These are phyloP conservation scores for Haplosporangium sp. DNA, from an alignment of 371 early-diverging fungal genomes.

Conservation along the genomic window DNA sequence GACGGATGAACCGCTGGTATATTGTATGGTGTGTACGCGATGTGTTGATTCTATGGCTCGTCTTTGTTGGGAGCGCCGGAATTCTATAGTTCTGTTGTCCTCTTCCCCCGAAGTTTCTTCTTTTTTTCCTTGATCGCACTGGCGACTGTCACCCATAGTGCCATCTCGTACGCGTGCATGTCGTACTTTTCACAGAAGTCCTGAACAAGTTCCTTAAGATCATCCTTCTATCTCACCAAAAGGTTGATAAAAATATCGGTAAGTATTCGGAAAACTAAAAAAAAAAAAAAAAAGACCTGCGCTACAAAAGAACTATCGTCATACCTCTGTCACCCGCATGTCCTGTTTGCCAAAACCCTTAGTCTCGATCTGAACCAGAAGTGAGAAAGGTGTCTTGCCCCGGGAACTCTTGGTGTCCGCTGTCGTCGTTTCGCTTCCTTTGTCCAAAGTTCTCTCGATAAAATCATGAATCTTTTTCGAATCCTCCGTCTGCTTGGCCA, in stretches of 20 bases:
- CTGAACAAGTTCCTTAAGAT: conserved; percentile 28
- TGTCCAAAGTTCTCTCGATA: conserved; percentile 10
- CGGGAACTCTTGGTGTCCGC: not conserved
- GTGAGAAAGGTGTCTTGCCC: conserved; percentile 11
- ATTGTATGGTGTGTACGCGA: too few relatives aligned
- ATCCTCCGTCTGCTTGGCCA: conserved; percentile 35
- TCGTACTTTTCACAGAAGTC: conserved; percentile 26
- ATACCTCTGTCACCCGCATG: conserved; percentile 33
- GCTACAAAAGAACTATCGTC: not conserved
- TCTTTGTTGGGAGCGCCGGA: too few relatives aligned
- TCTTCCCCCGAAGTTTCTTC: conserved; percentile 14
- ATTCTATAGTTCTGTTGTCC: not conserved
- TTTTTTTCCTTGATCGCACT: conserved; percentile 34
- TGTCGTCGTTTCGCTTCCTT: not conserved
- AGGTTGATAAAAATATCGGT: not conserved
- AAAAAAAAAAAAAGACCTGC: not conserved
- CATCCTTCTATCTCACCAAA: conserved; percentile 12
- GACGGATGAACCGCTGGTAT: too few relatives aligned
- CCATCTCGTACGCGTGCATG: conserved; percentile 43
- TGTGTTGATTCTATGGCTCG: too few relatives aligned
- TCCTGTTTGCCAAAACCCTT: conserved; percentile 33
- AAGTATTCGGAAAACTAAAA: not conserved
- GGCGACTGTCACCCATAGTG: conserved; percentile 35
- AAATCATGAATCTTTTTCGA: conserved; percentile 19
- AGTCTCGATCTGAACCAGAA: conserved; percentile 28